Evolutionary conservation across 768 basidiomycete genomes (phyloP).

Genomic region (Mrakia frigida): DNA sequence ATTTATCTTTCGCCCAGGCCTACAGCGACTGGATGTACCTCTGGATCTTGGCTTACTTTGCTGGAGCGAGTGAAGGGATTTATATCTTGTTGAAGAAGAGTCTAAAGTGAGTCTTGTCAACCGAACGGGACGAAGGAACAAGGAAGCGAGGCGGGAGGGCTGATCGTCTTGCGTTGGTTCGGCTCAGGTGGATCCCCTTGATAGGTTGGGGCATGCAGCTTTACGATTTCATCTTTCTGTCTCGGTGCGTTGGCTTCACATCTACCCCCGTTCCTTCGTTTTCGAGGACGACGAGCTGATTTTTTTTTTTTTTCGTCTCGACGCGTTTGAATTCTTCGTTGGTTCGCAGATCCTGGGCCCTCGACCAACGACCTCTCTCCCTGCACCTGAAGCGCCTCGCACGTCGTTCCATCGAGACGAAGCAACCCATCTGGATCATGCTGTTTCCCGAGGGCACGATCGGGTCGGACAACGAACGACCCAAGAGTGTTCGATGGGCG

Average conservation of each 20-base stretch:
- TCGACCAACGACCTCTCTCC: slow-evolving; percentile 24
- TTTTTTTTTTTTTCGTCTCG: not conserved
- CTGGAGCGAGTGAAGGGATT: slow-evolving; percentile 63
- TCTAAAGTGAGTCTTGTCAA: slow-evolving; percentile 59
- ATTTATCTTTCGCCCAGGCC: slow-evolving; percentile 33
- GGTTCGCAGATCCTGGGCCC: slow-evolving; percentile 4
- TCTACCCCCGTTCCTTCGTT: not conserved
- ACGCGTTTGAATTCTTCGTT: too few species aligned
- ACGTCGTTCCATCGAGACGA: slow-evolving; percentile 20
- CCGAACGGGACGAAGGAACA: too few species aligned
- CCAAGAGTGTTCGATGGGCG: slow-evolving; percentile 78
- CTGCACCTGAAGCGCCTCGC: slow-evolving; percentile 5
- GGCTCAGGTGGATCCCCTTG: not conserved
- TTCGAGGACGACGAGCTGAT: not conserved
- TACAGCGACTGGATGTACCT: slow-evolving; percentile 62
- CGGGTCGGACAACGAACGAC: slow-evolving; percentile 77
- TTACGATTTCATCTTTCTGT: slow-evolving; percentile 87
- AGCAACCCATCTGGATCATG: slow-evolving; percentile 65
- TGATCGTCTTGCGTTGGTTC: too few species aligned
- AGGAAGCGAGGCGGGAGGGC: too few species aligned
- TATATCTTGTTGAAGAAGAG: slow-evolving; percentile 90
- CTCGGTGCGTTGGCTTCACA: slow-evolving; percentile 53
- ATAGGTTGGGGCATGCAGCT: slow-evolving; percentile 65
- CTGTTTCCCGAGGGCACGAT: slow-evolving; percentile 96
- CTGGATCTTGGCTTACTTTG: slow-evolving; percentile 52